Evolutionary conservation across 208 protist species (phyloP), one percentile per base, ranked within the genome.

Genomic region (Porcisia hertigi): DNA sequence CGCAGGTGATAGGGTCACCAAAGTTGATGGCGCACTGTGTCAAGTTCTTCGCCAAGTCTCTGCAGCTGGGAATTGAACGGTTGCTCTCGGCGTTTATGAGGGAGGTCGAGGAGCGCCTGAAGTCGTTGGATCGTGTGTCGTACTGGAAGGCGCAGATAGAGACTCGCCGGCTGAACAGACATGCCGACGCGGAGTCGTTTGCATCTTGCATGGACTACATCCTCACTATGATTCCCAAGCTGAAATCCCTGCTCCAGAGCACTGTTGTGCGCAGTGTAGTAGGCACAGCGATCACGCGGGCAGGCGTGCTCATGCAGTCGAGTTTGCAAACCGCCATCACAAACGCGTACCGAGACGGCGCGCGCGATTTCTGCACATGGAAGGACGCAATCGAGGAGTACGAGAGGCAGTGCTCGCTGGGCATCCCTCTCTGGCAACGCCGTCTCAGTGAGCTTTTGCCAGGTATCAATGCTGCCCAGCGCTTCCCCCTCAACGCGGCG

Each of bases 191-290:
- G 1, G 76, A 88, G 25, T 83, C 79, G 63, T 83, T 97, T n/a
- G 75, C 72, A 39, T 84, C 85, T 8, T 86, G 85, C 63, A 92
- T 97, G 77, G 85, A 94, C 30, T 94, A 93, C 75, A 77, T 87
- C 12, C 81, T 95, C 69, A 67, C 30, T 34, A 85, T 89, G 54
- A 94, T 93, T 43, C 88, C 90, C 16, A 86, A 92, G 78, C 81
- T 97, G 25, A 75, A 14, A 18, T 73, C 81, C 11, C 78, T 95
- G 30, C 84, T 97, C 54, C 93, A 95, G 69, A 57, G 62, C 34
- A 85, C 91, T 57, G 91, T 97, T 14, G 73, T 90, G 45, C 83
- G 87, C 73, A 95, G 93, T 78, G 90, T 97, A 18, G 79, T 92
- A 53, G 88, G 90, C 41, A 95, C 90, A 12, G 86, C 84, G n/a